These are phyloP conservation scores for Arabis hirsuta DNA, from an alignment of 345 rosid genomes.

Conservation along the genomic window DNA sequence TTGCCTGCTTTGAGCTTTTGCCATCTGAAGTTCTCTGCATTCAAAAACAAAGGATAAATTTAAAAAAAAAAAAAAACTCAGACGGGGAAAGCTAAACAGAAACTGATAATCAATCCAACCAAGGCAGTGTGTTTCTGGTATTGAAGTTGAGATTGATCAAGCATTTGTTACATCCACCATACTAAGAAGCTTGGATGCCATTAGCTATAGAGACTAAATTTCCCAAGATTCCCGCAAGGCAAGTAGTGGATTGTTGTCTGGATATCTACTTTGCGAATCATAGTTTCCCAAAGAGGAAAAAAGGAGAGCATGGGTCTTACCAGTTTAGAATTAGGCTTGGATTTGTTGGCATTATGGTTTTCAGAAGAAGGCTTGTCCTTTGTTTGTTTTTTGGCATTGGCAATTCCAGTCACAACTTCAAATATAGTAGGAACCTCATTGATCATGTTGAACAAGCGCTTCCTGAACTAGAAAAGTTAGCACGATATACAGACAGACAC, in stretches of 20 bases:
- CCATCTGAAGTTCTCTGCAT: conserved; percentile 60
- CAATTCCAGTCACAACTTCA: conserved; percentile 67
- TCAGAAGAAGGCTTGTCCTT: conserved; percentile 61
- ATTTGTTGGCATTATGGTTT: conserved; percentile 62
- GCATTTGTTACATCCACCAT: background rate
- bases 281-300: background rate
- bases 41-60: conserved; percentile 15
- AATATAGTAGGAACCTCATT: conserved; percentile 77
- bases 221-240: no score
- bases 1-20: conserved; percentile 51
- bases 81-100: background rate
- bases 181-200: background rate
- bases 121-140: background rate
- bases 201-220: background rate
- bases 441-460: conserved; percentile 67
- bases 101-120: conserved; percentile 15
- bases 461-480: conserved; percentile 51
- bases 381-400: conserved; percentile 47
- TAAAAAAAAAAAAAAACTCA: background rate
- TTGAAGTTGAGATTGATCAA: conserved; percentile 1
- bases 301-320: conserved; percentile 35
- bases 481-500: no score
- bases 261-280: no score
- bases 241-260: no score
- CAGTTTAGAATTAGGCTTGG: conserved; percentile 62